Evolutionary conservation across 2,329 filamentous ascomycete species (phyloP).

Genomic region (Colletotrichum sp.): DNA sequence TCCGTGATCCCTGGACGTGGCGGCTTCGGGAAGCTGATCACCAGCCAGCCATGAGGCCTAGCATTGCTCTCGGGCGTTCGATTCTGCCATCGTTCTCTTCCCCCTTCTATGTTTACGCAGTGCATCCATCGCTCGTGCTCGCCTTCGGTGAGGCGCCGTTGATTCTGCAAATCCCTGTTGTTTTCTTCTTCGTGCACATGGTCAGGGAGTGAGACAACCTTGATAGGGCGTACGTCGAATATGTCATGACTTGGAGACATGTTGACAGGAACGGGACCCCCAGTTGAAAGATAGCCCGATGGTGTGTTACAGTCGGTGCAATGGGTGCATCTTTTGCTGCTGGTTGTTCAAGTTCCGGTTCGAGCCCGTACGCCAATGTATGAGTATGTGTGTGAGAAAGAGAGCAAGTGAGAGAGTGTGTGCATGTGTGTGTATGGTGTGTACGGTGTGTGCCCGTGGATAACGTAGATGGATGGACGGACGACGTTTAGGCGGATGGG

Average conservation of each 20-base stretch:
- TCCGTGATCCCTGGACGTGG: conserved; percentile 7
- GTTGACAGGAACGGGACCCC: background rate
- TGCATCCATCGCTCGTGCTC: conserved; percentile 1
- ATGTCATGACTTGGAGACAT: conserved; percentile 15
- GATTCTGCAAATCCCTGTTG: background rate
- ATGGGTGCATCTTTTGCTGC: background rate
- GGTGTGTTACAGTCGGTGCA: background rate
- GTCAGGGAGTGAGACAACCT: conserved; percentile 4
- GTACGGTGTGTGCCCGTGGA: background rate
- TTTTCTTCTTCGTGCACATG: background rate
- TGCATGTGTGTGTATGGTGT: background rate
- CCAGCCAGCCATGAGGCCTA: background rate
- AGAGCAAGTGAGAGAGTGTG: background rate
- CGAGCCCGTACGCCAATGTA: background rate
- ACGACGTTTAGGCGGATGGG: conserved; percentile 1
- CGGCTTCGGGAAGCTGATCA: conserved; percentile 7
- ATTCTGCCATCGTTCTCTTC: background rate
- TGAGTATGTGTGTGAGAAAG: background rate
- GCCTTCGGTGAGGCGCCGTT: background rate
- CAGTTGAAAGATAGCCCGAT: background rate
- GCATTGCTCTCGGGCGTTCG: background rate
- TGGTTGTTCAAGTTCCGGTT: background rate
- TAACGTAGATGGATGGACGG: background rate
- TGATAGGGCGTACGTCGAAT: background rate
- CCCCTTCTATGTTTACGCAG: background rate